Evolutionary conservation across 1,139 yeast genomes (phyloP).

Genomic region (Geotrichum klebahnii): DNA sequence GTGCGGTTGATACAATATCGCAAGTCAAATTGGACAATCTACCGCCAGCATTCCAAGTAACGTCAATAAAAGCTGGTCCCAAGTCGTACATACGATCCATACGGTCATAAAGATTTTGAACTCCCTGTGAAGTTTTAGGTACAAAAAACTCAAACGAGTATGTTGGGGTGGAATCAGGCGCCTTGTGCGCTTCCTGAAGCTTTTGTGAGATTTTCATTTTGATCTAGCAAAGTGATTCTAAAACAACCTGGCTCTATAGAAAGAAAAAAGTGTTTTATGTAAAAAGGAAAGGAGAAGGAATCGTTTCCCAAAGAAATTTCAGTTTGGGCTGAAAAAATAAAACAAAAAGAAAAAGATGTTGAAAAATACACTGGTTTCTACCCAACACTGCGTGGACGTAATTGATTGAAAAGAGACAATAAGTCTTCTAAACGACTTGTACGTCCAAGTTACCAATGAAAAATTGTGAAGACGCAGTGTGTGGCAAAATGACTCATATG

Average conservation of each 20-base stretch:
- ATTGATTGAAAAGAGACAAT: neutral
- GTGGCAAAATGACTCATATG: neutral
- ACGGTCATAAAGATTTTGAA: conserved; percentile 89
- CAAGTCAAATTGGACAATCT: conserved; percentile 72
- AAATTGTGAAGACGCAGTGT: neutral
- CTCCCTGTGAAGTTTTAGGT: conserved; percentile 97
- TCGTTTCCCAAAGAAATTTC: neutral
- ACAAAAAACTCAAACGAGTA: conserved; percentile 96
- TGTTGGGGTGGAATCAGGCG: conserved; percentile 47
- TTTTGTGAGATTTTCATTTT: conserved; percentile 43
- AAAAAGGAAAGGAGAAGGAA: neutral
- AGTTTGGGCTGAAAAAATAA: too few relatives aligned
- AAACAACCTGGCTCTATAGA: neutral
- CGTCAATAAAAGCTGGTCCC: conserved; percentile 87
- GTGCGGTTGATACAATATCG: conserved; percentile 89
- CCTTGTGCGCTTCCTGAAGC: conserved; percentile 37
- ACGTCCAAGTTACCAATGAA: neutral
- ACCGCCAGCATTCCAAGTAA: conserved; percentile 99
- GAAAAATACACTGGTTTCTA: neutral
- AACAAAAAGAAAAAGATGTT: too few relatives aligned
- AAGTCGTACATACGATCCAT: conserved; percentile 96
- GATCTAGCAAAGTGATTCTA: neutral
- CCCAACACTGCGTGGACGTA: neutral
- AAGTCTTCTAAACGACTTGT: too few relatives aligned
- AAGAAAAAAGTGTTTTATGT: neutral